Conservation (phyloP, 306 rosid species). For the Delonix regia region DNA sequence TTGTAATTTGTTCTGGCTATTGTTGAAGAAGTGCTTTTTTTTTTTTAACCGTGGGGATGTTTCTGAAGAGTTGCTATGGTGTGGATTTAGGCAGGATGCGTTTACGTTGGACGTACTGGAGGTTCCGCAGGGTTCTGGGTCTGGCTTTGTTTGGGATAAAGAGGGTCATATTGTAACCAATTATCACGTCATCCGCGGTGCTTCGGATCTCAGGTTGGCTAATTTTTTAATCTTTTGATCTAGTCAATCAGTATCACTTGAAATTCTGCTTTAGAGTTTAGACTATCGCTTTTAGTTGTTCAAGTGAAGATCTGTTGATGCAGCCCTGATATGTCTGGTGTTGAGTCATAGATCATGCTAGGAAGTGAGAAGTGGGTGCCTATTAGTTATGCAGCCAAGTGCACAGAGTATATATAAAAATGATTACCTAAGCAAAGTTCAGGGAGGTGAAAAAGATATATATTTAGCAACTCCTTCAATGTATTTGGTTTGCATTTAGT, state of each 20-base stretch:
- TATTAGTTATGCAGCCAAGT: slow-evolving; percentile 10
- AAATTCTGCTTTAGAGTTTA: background rate
- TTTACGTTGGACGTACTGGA: slow-evolving; percentile 94
- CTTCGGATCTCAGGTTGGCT: slow-evolving; percentile 93
- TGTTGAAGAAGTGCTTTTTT: background rate
- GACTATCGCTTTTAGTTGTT: background rate
- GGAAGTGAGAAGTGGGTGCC: background rate
- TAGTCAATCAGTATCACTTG: background rate
- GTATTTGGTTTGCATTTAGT: slow-evolving; percentile 11
- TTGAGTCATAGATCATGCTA: slow-evolving; percentile 7
- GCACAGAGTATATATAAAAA: background rate
- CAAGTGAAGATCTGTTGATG: background rate
- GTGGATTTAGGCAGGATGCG: slow-evolving; percentile 83
- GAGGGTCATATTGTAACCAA: slow-evolving; percentile 88
- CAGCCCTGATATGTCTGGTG: slow-evolving; percentile 5
- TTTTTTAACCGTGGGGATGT: background rate
- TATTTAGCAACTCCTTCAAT: slow-evolving; percentile 12
- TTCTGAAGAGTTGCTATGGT: slow-evolving; percentile 23
- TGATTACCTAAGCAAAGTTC: background rate
- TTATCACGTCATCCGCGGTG: slow-evolving; percentile 97
- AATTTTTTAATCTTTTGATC: slow-evolving; percentile 12
- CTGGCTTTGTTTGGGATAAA: slow-evolving; percentile 96
- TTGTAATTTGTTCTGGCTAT: background rate
- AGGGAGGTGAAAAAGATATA: slow-evolving; percentile 11
- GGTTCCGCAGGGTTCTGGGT: slow-evolving; percentile 98